Percentiles rank a stretch among this genome's conserved stretches.
These are phyloP conservation scores for Seiridium cupressi DNA, from an alignment of 2,329 filamentous ascomycete species.

Conservation along the genomic window DNA sequence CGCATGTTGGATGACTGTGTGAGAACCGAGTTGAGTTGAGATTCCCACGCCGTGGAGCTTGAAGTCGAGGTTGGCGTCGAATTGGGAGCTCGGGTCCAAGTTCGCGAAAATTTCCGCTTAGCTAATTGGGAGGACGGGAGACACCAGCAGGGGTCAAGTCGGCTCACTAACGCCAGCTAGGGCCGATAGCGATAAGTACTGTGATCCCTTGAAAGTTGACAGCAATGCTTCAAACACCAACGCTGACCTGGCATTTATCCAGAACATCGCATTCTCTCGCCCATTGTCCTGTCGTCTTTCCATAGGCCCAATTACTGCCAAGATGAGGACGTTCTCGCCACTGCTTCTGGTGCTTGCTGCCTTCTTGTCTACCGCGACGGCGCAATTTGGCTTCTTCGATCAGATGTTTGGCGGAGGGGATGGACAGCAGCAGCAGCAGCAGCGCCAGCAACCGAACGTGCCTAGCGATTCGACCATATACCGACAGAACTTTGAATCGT, in stretches of 20 bases:
- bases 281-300: no score
- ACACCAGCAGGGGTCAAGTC: no score
- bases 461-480: slow-evolving; percentile 84
- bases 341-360: slow-evolving; percentile 53
- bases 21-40: slow-evolving; percentile 3
- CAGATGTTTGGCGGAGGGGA: slow-evolving; percentile 77
- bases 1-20: slow-evolving; percentile 30
- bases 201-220: neutral
- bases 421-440: slow-evolving; percentile 45
- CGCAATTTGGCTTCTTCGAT: slow-evolving; percentile 97
- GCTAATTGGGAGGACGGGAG: neutral
- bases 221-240: neutral
- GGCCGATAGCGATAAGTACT: neutral
- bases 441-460: slow-evolving; percentile 64
- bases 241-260: neutral
- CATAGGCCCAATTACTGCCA: neutral
- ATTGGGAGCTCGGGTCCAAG: slow-evolving; percentile 7
- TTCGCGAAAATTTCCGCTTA: slow-evolving; percentile 14
- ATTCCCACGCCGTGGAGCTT: slow-evolving; percentile 8
- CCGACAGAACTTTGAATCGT: slow-evolving; percentile 44
- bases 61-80: neutral
- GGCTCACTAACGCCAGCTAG: neutral
- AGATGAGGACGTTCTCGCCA: neutral
- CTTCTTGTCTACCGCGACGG: slow-evolving; percentile 56
- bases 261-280: no score